Evolutionary conservation across 352 stramenopile genomes (phyloP).

Genomic region (Globisporangium iwayamae): DNA sequence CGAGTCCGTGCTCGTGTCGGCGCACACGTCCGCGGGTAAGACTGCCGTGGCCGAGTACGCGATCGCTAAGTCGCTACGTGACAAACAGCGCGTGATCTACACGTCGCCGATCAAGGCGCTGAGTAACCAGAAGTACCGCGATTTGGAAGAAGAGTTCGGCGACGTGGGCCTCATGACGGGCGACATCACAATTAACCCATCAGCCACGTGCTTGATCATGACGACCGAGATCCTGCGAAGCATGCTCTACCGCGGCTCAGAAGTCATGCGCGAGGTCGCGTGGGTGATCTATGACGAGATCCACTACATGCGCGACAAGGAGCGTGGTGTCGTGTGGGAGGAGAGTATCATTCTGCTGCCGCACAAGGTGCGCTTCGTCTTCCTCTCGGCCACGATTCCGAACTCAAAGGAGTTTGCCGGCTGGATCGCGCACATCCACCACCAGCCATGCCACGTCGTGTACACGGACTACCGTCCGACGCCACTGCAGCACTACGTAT

Average conservation of each 20-base stretch:
- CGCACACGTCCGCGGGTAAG: constrained; percentile 98
- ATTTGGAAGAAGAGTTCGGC: constrained; percentile 92
- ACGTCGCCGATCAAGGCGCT: constrained; percentile 99
- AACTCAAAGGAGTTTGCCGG: constrained; percentile 96
- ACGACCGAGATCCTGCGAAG: constrained; percentile 96
- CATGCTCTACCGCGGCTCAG: constrained; percentile 98
- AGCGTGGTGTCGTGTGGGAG: constrained; percentile 98
- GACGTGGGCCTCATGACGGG: constrained; percentile 99
- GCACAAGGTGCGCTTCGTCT: constrained; percentile 98
- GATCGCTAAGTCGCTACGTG: constrained; percentile 95
- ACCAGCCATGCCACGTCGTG: constrained; percentile 99
- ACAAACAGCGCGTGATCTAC: constrained; percentile 96
- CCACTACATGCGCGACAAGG: constrained; percentile 99
- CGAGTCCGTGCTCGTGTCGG: constrained; percentile 98
- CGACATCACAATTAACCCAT: constrained; percentile 99
- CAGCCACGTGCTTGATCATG: constrained; percentile 97
- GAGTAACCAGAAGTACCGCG: constrained; percentile 99
- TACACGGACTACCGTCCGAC: constrained; percentile 99
- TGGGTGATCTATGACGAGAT: constrained; percentile 99
- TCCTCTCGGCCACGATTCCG: constrained; percentile 98
- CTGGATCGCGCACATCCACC: constrained; percentile 99
- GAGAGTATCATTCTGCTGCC: constrained; percentile 99
- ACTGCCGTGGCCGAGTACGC: constrained; percentile 98
- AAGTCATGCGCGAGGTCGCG: constrained; percentile 98
- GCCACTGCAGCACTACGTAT: constrained; percentile 99